Base-by-base conservation (phyloP, 768 basidiomycete species). In the Lenzites betulinus region DNA sequence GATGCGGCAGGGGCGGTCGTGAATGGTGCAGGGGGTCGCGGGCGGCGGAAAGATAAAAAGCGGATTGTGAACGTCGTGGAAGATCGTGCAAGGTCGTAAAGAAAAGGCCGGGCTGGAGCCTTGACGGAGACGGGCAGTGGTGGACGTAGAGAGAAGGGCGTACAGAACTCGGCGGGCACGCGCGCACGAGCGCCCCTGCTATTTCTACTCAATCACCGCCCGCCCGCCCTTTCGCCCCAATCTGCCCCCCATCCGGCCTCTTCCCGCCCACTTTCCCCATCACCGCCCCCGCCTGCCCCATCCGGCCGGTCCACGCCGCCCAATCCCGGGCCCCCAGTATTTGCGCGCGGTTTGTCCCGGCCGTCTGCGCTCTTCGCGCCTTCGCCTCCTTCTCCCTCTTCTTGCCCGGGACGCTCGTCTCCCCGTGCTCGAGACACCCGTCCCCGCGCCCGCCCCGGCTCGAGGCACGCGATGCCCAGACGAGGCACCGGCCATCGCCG, bases 51-150 rank as follows among this genome's bases (percentile, higher is more conserved):
- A 76, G 75, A 79, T 74, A 75, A 72, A 69, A 75, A 75, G 75
- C 71, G 75, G 78, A 66, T 60, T 60, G 60, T 53, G 69, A 66
- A 77, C 73, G 87, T 88, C 87, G 87, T 88, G 78, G 78, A 80
- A 77, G 77, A 76, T 86, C 84, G 84, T 85, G 77, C 71, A 67
- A 62, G 68, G 73, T 75, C 73, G 72, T 75, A 69, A 70, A 73
- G 71, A 68, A 62, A 58, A 62, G 54, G 66, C 63, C 53, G 58
- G 51, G 46, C 39, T 57, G 58, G 63, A 64, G 66, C 58, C 59
- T 53, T 54, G 60, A 41, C 55, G 48, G 54, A 55, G 55, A 47
- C 49, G 60, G 56, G 56, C 46, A 51, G 36, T 54, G 62, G 66
- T 60, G 62, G 66, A 65, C 52, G 66, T 64, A 58, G 65, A 64